Conservation (phyloP, 768 basidiomycete species). For the Lentinula lateritia region DNA sequence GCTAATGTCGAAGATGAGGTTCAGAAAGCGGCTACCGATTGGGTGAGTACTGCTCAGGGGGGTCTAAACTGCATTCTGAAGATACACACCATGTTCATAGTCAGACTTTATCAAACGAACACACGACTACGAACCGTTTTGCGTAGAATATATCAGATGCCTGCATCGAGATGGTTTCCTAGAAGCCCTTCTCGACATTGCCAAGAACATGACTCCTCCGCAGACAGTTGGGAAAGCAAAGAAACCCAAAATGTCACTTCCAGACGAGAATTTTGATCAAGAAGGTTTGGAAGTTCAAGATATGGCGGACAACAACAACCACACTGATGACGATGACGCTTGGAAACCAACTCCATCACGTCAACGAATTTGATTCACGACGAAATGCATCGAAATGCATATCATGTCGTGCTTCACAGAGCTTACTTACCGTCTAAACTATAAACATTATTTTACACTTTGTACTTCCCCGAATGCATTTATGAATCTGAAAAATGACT, state of each 20-base stretch:
- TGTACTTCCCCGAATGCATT: background rate
- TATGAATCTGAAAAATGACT: constrained; percentile 18
- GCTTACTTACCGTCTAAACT: too few relatives aligned
- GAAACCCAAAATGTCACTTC: background rate
- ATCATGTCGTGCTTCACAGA: background rate
- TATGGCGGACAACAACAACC: too few relatives aligned
- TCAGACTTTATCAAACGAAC: constrained; percentile 54
- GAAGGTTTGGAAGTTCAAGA: background rate
- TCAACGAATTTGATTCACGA: background rate
- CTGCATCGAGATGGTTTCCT: constrained; percentile 44
- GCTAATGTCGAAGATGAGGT: constrained; percentile 46
- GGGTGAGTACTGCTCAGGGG: constrained; percentile 31
- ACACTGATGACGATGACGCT: background rate
- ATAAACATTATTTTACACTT: too few relatives aligned
- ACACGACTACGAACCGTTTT: constrained; percentile 60
- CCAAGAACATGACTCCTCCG: background rate
- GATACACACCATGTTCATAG: constrained; percentile 21
- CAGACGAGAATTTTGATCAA: background rate
- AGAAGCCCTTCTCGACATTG: constrained; percentile 30
- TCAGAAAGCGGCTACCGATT: constrained; percentile 31
- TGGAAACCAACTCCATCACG: background rate
- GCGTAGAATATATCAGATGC: constrained; percentile 36
- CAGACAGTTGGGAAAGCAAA: background rate
- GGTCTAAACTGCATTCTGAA: background rate
- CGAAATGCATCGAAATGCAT: background rate